A percentile compares a stretch with the other conserved stretches of the same genome.
Conservation (phyloP, 169 alveolate species). For the Hepatocystis sp. region DNA sequence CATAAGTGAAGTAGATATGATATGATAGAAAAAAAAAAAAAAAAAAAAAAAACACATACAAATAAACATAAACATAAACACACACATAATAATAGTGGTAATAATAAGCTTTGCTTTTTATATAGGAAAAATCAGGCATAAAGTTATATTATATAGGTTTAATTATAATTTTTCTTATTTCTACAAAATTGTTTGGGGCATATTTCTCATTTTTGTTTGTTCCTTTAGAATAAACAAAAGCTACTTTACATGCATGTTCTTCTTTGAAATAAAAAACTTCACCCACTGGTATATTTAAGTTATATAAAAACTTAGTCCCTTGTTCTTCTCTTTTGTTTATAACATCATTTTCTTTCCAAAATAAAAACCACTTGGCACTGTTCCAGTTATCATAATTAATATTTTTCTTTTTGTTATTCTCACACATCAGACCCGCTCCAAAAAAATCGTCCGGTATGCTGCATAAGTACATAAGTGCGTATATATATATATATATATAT, state of each 20-base stretch:
- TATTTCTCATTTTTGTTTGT: neutral
- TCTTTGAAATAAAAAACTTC: conserved; percentile 53
- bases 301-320: neutral
- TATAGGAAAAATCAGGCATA: no score
- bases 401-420: neutral
- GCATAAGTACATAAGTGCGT: neutral
- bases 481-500: neutral
- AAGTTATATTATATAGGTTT: conserved; percentile 26
- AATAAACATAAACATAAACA: no score
- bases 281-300: conserved; percentile 31
- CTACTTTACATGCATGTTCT: conserved; percentile 47
- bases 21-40: no score
- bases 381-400: neutral
- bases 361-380: conserved; percentile 42
- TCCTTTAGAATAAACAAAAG: conserved; percentile 25
- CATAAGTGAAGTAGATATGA: no score
- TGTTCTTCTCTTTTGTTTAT: neutral
- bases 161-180: conserved; percentile 43
- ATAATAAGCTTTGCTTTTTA: no score
- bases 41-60: no score
- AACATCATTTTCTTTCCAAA: conserved; percentile 62
- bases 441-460: conserved; percentile 60
- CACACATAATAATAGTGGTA: no score
- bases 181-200: conserved; percentile 46
- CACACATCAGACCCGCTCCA: conserved; percentile 57